A percentile compares a stretch with the other conserved stretches of the same genome.
phyloP scores from a whole-genome alignment of 768 basidiomycete species.

The Lactarius trivialis region DNA sequence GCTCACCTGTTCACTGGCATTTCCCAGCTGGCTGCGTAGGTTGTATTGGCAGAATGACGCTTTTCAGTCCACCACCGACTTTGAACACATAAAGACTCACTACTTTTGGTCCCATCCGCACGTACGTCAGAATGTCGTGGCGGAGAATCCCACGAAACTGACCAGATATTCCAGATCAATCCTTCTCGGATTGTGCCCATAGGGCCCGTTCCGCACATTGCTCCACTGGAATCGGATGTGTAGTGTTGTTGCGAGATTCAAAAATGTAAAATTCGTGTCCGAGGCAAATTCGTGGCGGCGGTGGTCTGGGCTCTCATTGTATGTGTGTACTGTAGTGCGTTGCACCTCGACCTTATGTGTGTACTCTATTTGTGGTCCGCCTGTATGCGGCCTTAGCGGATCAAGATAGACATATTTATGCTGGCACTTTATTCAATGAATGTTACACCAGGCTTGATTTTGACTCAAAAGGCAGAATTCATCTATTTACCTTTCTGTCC shows the following conservation, averaged over 20 bases:
- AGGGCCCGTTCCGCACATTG: slow-evolving; percentile 66
- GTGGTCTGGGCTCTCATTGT: not conserved
- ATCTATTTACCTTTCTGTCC: no score
- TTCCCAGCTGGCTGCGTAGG: slow-evolving; percentile 68
- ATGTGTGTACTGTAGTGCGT: no score
- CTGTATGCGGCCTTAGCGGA: no score
- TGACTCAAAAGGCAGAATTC: no score
- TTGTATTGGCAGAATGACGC: slow-evolving; percentile 88
- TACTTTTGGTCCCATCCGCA: slow-evolving; percentile 59
- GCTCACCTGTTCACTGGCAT: not conserved
- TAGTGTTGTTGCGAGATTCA: not conserved
- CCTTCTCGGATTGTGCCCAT: slow-evolving; percentile 68
- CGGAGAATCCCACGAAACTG: not conserved
- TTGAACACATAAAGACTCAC: slow-evolving; percentile 79
- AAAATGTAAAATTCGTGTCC: not conserved
- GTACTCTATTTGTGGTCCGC: no score
- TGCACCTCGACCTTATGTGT: no score
- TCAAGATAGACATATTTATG: no score
- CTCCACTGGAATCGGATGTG: slow-evolving; percentile 36
- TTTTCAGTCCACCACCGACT: slow-evolving; percentile 83
- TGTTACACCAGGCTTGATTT: no score
- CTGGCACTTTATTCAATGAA: no score
- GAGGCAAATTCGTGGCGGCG: not conserved
- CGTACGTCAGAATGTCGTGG: not conserved
- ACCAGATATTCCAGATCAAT: slow-evolving; percentile 50